A percentile compares a stretch with the other conserved stretches of the same genome.
Evolutionary conservation across 2,329 filamentous ascomycete genomes (phyloP).

Genomic region (Sphaerulina vaccinii): DNA sequence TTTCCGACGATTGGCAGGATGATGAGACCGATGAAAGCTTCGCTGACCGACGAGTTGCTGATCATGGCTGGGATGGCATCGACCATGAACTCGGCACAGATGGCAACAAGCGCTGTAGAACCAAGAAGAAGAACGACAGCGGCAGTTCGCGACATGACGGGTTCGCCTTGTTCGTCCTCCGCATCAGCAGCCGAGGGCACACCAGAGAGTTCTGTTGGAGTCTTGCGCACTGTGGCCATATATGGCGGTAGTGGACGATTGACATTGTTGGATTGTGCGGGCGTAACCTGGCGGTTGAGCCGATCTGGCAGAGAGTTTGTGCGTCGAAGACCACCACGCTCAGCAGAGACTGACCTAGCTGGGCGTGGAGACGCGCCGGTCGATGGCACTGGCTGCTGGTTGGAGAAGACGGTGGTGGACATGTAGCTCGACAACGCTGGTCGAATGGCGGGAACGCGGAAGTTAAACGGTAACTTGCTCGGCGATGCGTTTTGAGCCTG

Average conservation of each 20-base stretch:
- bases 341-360: slow-evolving; percentile 22
- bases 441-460: slow-evolving; percentile 52
- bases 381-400: slow-evolving; percentile 36
- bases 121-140: slow-evolving; percentile 56
- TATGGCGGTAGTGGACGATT: slow-evolving; percentile 33
- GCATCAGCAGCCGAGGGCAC: slow-evolving; percentile 11
- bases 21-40: slow-evolving; percentile 77
- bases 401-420: slow-evolving; percentile 67
- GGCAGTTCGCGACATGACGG: slow-evolving; percentile 57
- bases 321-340: slow-evolving; percentile 58
- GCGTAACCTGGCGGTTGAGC: slow-evolving; percentile 46
- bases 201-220: slow-evolving; percentile 3
- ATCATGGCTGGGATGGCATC: slow-evolving; percentile 70
- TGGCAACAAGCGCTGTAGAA: slow-evolving; percentile 59
- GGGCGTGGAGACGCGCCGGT: slow-evolving; percentile 10
- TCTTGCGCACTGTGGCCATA: slow-evolving; percentile 23
- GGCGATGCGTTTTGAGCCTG: slow-evolving; percentile 17
- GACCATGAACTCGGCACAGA: slow-evolving; percentile 71
- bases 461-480: slow-evolving; percentile 34
- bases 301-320: slow-evolving; percentile 73
- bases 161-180: slow-evolving; percentile 34
- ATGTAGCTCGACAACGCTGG: slow-evolving; percentile 65
- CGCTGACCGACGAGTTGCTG: slow-evolving; percentile 57
- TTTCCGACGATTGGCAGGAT: slow-evolving; percentile 81
- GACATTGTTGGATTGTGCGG: slow-evolving; percentile 18